These are phyloP conservation scores for Rhypophila decipiens DNA, from an alignment of 495 filamentous ascomycete species.

Conservation along the genomic window DNA sequence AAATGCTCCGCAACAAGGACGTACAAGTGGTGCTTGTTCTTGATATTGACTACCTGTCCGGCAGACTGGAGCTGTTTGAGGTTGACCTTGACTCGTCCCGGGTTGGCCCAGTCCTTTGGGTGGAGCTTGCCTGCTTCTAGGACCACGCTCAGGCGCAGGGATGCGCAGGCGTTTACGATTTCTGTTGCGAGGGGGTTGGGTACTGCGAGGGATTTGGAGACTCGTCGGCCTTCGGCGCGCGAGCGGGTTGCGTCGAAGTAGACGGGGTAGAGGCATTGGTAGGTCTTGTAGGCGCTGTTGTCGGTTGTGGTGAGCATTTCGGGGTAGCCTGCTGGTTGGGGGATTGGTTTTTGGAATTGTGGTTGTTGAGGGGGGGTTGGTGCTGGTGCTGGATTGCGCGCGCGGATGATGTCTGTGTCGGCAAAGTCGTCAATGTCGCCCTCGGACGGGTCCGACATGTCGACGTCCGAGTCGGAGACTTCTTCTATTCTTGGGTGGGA, in stretches of 20 bases:
- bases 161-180: slow-evolving; percentile 76
- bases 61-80: slow-evolving; percentile 49
- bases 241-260: slow-evolving; percentile 82
- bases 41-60: slow-evolving; percentile 36
- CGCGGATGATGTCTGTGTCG: slow-evolving; percentile 39
- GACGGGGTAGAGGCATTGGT: slow-evolving; percentile 85
- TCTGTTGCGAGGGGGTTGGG: slow-evolving; percentile 81
- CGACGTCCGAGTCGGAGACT: slow-evolving; percentile 70
- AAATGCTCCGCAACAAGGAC: slow-evolving; percentile 69
- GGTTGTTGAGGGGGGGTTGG: slow-evolving; percentile 38
- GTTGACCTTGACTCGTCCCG: slow-evolving; percentile 75
- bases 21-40: slow-evolving; percentile 90
- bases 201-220: slow-evolving; percentile 64
- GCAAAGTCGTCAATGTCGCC: slow-evolving; percentile 54
- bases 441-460: slow-evolving; percentile 70
- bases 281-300: slow-evolving; percentile 60
- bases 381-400: slow-evolving; percentile 18
- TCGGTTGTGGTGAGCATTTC: slow-evolving; percentile 37
- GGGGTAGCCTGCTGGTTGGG: slow-evolving; percentile 16
- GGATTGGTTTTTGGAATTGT: slow-evolving; percentile 10
- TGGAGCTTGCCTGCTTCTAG: slow-evolving; percentile 90
- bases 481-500: slow-evolving; percentile 86
- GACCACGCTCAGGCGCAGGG: slow-evolving; percentile 64
- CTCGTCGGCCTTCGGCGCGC: slow-evolving; percentile 72
- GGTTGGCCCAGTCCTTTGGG: slow-evolving; percentile 96